Evolutionary conservation across 2,329 filamentous ascomycete genomes (phyloP).

Genomic region (Phyllosticta capitalensis): DNA sequence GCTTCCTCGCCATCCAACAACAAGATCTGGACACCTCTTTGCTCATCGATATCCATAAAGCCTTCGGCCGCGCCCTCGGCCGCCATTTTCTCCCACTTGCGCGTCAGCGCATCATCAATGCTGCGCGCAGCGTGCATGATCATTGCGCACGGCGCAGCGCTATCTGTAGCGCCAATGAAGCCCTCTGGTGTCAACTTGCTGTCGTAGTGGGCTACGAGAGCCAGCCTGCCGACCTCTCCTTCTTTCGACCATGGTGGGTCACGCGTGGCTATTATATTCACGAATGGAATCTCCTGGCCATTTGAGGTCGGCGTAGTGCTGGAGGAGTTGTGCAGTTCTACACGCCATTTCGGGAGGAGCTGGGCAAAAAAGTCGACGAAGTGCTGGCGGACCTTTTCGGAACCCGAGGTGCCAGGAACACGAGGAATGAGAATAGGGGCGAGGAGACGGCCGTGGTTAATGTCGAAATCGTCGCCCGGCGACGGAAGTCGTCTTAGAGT

Average conservation of each 20-base stretch:
- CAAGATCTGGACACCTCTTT: constrained; percentile 78
- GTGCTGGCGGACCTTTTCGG: constrained; percentile 62
- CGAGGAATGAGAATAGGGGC: constrained; percentile 80
- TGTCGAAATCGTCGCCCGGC: constrained; percentile 67
- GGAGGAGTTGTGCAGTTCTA: constrained; percentile 86
- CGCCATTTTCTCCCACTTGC: constrained; percentile 70
- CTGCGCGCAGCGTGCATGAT: constrained; percentile 75
- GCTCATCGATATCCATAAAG: constrained; percentile 52
- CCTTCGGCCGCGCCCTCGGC: constrained; percentile 44
- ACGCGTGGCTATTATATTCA: constrained; percentile 75
- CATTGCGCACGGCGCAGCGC: constrained; percentile 89
- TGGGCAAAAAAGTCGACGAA: constrained; percentile 72
- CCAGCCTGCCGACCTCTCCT: constrained; percentile 72
- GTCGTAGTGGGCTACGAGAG: constrained; percentile 90
- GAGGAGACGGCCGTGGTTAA: constrained; percentile 63
- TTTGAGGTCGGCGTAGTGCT: constrained; percentile 69
- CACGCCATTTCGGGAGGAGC: constrained; percentile 66
- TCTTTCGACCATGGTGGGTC: constrained; percentile 73
- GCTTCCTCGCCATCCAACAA: constrained; percentile 93
- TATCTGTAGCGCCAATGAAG: constrained; percentile 91
- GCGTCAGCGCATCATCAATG: constrained; percentile 68
- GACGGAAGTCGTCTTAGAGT: constrained; percentile 62
- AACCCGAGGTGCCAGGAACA: constrained; percentile 78
- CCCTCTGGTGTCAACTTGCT: constrained; percentile 69
- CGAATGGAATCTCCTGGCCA: constrained; percentile 64